phyloP scores from a whole-genome alignment of 2,329 filamentous ascomycete genomes.

The Cryphonectria parasitica region DNA sequence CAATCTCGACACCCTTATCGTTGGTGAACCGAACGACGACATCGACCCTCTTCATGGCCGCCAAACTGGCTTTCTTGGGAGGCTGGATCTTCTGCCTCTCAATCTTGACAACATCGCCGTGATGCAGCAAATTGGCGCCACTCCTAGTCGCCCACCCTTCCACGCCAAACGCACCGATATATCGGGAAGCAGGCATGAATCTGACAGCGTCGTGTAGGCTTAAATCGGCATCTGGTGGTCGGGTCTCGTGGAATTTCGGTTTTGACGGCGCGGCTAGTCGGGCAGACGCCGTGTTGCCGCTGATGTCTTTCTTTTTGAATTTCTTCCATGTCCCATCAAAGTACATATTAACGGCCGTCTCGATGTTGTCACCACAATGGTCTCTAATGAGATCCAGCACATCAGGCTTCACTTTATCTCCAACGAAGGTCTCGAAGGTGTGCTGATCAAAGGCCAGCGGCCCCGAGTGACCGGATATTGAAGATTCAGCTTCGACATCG shows the following conservation, averaged over 20 bases:
- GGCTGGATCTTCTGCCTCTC: constrained; percentile 80
- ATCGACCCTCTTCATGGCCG: constrained; percentile 69
- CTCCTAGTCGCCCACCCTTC: constrained; percentile 91
- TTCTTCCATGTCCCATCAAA: constrained; percentile 70
- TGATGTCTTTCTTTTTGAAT: constrained; percentile 39
- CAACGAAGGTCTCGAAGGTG: constrained; percentile 63
- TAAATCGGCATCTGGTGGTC: constrained; percentile 7
- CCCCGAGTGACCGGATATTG: constrained; percentile 33
- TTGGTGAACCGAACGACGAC: constrained; percentile 92
- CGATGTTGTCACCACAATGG: constrained; percentile 60
- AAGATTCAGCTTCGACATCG: constrained; percentile 24
- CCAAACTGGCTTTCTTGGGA: constrained; percentile 46
- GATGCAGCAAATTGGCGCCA: constrained; percentile 72
- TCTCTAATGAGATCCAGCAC: constrained; percentile 55
- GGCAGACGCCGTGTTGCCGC: constrained; percentile 6
- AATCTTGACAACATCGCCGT: constrained; percentile 83
- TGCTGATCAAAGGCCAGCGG: constrained; percentile 56
- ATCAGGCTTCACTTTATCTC: constrained; percentile 56
- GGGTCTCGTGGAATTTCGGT: constrained; percentile 20
- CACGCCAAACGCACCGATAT: constrained; percentile 89
- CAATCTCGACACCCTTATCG: constrained; percentile 76
- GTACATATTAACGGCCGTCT: constrained; percentile 70
- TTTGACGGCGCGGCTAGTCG: constrained; percentile 22
- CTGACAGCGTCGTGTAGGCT: constrained; percentile 25
- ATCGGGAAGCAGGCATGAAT: constrained; percentile 56